Percentiles rank a stretch among this genome's conserved stretches.
These are phyloP conservation scores for Nigrospora oryzae DNA, from an alignment of 2,329 filamentous ascomycete species.

Conservation along the genomic window DNA sequence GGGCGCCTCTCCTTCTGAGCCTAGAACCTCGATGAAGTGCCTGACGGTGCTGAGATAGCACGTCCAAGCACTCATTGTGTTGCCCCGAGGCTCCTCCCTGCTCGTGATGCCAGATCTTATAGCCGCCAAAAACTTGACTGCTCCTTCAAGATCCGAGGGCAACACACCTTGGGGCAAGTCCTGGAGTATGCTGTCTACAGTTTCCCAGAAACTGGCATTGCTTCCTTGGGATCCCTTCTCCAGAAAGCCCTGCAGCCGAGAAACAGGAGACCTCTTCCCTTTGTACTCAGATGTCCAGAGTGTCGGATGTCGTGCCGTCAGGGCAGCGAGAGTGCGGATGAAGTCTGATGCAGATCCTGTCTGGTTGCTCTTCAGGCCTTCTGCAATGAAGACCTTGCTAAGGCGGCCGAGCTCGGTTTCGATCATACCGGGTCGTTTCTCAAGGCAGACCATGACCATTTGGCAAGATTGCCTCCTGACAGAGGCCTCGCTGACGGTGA, in stretches of 20 bases:
- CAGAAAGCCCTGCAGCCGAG: conserved; percentile 61
- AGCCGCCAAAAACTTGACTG: conserved; percentile 54
- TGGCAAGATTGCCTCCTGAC: conserved; percentile 44
- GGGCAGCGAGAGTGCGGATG: conserved; percentile 52
- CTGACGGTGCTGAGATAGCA: conserved; percentile 61
- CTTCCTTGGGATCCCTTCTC: conserved; percentile 80
- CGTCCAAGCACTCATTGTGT: conserved; percentile 63
- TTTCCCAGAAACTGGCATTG: conserved; percentile 63
- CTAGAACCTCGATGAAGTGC: conserved; percentile 38
- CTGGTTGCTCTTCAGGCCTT: conserved; percentile 67
- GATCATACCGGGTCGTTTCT: conserved; percentile 35
- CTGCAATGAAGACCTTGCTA: conserved; percentile 56
- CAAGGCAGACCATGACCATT: conserved; percentile 39
- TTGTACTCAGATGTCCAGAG: conserved; percentile 61
- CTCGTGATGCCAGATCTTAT: conserved; percentile 63
- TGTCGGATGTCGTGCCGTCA: conserved; percentile 58
- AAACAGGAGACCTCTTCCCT: conserved; percentile 44
- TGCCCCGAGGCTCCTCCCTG: conserved; percentile 65
- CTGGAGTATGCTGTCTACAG: conserved; percentile 54
- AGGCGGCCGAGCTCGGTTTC: conserved; percentile 41
- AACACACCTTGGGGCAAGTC: conserved; percentile 46
- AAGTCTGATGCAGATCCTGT: conserved; percentile 66
- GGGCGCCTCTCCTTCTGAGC: conserved; percentile 32
- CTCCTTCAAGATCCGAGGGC: conserved; percentile 41
- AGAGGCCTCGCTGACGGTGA: conserved; percentile 51